Percentiles rank a stretch among this genome's conserved stretches.
phyloP scores from a whole-genome alignment of 345 rosid genomes.

The Rhodomyrtus tomentosa region DNA sequence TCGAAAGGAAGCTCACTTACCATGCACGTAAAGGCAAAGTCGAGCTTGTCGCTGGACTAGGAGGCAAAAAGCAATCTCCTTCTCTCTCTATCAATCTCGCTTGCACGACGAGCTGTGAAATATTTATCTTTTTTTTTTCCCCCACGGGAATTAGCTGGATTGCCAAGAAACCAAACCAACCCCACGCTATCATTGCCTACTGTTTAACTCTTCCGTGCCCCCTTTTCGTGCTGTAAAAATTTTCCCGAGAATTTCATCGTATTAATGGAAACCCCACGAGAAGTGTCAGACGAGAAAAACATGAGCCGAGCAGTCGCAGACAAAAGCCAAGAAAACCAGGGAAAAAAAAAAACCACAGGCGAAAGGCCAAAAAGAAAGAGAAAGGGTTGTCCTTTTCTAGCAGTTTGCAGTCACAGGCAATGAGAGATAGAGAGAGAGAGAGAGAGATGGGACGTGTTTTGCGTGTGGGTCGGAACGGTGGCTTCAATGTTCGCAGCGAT shows the following conservation, averaged over 20 bases:
- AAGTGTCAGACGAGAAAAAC: neutral
- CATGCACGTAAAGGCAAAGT: slow-evolving; percentile 40
- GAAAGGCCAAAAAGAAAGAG: neutral
- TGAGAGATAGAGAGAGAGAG: neutral
- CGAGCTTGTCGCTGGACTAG: slow-evolving; percentile 21
- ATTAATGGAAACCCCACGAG: neutral
- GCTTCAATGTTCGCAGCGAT: neutral
- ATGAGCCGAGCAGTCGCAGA: neutral
- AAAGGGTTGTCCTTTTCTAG: neutral
- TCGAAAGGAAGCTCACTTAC: slow-evolving; percentile 19
- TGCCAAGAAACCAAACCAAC: neutral
- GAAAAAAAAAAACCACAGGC: neutral
- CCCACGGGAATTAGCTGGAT: neutral
- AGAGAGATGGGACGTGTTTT: neutral
- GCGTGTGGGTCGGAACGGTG: neutral
- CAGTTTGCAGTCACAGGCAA: neutral
- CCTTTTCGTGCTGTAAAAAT: neutral
- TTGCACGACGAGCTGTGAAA: slow-evolving; percentile 24
- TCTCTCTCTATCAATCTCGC: slow-evolving; percentile 11
- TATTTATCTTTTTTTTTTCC: neutral
- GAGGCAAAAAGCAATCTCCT: slow-evolving; percentile 31
- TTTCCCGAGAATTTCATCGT: neutral
- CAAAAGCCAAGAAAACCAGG: neutral
- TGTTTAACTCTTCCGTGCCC: neutral
- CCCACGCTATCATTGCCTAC: neutral